Base-by-base conservation (phyloP, 2,329 filamentous ascomycete genomes). In the Talaromyces sp. region DNA sequence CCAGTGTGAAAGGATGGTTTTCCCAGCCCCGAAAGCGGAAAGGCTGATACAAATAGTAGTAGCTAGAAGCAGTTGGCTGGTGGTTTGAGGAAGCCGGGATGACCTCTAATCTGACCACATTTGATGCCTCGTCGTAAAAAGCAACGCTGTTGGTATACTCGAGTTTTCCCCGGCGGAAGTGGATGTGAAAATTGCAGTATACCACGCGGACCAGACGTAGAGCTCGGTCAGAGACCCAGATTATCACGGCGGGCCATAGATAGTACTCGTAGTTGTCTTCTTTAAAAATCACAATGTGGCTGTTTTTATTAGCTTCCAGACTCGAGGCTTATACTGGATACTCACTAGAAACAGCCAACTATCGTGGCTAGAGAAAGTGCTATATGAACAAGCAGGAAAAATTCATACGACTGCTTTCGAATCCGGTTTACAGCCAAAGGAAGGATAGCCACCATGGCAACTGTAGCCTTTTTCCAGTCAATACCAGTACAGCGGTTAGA, bases 1-100 rank as follows among this genome's bases (percentile, higher is more conserved):
- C 78, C 1, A 81, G 65, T 0, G 78, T 81, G 65, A 84, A 84
- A 0, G 82, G 82, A 63, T 84, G 82, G 59, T 76, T 83, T 60
- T 84, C 78, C 72, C 79, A 84, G 2, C 80, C 56, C 28, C 33
- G 36, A 15, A 51, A 56, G 22, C 58, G 52, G 47, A 56, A 55
- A 19, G 58, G 52, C 33, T 56, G 58, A 25, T 60, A 60, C 22
- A 60, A 51, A 17, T 49, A 60, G 19, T 60, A 60, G 27, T 55
- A 60, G 42, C 52, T 60, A 19, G 58, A 60, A 8, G 49, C 30
- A 30, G 28, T 56, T 9, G 39, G 58, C 33, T 51, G 52, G 28
- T 47, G 42, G 17, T 8, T 33, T 55, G 60, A 67, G 1, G 75
- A 72, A 0, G 69, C 72, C 1, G 74, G 74, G 0, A 72, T 72